Percentiles rank a stretch among this genome's conserved stretches.
Evolutionary conservation across 2,329 filamentous ascomycete species (phyloP).

Genomic region (Aspergillus hortae): DNA sequence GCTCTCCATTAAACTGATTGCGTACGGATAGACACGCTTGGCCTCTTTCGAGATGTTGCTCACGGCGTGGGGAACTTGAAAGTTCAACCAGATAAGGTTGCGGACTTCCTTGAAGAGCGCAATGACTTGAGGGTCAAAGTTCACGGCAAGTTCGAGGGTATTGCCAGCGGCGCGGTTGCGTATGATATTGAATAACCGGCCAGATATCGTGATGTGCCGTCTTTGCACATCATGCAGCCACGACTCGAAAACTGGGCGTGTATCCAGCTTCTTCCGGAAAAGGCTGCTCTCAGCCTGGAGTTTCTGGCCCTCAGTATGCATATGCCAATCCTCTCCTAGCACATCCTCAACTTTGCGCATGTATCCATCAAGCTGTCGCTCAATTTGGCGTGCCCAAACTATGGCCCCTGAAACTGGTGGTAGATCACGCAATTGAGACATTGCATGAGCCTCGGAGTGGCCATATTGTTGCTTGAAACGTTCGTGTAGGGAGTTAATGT

Average conservation of each 20-base stretch:
- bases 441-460: slow-evolving; percentile 94
- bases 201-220: slow-evolving; percentile 85
- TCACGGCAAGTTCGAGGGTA: slow-evolving; percentile 81
- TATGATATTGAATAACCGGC: slow-evolving; percentile 83
- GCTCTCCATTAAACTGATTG: slow-evolving; percentile 97
- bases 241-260: slow-evolving; percentile 86
- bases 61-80: slow-evolving; percentile 87
- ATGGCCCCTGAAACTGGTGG: slow-evolving; percentile 96
- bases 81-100: slow-evolving; percentile 92
- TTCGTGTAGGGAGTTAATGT: slow-evolving; percentile 89
- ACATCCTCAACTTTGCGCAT: slow-evolving; percentile 99
- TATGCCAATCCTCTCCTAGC: slow-evolving; percentile 86
- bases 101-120: slow-evolving; percentile 98
- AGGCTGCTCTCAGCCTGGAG: slow-evolving; percentile 85
- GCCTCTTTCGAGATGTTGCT: slow-evolving; percentile 97
- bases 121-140: slow-evolving; percentile 96
- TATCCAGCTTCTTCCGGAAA: slow-evolving; percentile 95
- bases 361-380: slow-evolving; percentile 90
- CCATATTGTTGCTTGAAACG: slow-evolving; percentile 99
- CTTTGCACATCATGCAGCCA: slow-evolving; percentile 90
- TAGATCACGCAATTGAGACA: slow-evolving; percentile 94
- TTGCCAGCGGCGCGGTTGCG: slow-evolving; percentile 90
- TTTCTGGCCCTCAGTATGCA: slow-evolving; percentile 93
- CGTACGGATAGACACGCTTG: slow-evolving; percentile 97
- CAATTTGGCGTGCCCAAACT: slow-evolving; percentile 96